Evolutionary conservation across 78 protist species (phyloP), one percentile per base, ranked within the genome.

Genomic region (Parvularia atlantis): DNA sequence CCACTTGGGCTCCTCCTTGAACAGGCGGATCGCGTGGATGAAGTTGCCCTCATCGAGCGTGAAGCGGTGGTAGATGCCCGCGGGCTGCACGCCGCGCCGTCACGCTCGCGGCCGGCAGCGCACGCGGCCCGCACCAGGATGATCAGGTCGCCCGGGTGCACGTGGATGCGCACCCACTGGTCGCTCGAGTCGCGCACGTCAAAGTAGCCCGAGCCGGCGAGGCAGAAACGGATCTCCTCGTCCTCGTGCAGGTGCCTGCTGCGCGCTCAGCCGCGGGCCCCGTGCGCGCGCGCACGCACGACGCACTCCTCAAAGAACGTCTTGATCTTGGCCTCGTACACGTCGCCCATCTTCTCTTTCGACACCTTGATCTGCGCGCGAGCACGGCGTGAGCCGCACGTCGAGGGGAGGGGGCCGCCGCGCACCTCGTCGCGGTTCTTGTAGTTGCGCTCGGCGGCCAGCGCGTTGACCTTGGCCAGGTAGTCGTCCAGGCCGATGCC

Each of bases 21-120:
- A 84, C 44, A 84, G 71, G n/a, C 89, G 78, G 33, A 53, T 61
- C 3, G 82, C 89, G 7, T 69, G 22, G 41, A 54, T 52, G 74
- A 30, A 66, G 63, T 78, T 75, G 28, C 2, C 36, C 41, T 77
- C 83, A 44, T 76, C 84, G 14, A 77, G 71, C 22, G 91, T 73
- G 76, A 91, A 91, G 43, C 95, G 81, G 58, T 91, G 95, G 69
- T 91, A 91, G 79, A 86, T 86, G 58, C 85, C 89, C 3, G 85
- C 82, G 0, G 95, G 95, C 83, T 83, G 70, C 10, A 6, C 20
- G 3, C 1, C 16, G 70, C 28, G 33, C 16, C 26, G 40, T 1
- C 28, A 13, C 10, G 9, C 0, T 33, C 1, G 31, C 1, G 13
- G 22, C 1, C 48, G 41, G 22, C 22, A 39, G n/a, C 26, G 41